phyloP scores from a whole-genome alignment of 441 rosid genomes.

The Gossypium gossypioides region DNA sequence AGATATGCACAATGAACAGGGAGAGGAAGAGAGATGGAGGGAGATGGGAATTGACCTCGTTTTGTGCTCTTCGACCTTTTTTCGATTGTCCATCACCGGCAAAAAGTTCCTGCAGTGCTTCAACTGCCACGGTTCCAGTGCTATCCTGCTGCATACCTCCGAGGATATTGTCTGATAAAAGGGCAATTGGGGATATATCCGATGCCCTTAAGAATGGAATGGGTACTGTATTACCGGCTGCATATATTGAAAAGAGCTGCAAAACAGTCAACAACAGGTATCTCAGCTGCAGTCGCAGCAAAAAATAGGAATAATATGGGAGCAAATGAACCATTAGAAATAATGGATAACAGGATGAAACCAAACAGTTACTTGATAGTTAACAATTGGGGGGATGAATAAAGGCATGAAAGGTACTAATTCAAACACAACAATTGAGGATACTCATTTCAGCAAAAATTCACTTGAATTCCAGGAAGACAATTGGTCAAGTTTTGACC shows the following conservation, averaged over 20 bases:
- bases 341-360: neutral
- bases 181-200: slow-evolving; percentile 95
- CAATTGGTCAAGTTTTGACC: neutral
- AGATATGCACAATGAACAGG: neutral
- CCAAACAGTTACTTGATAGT: neutral
- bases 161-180: slow-evolving; percentile 78
- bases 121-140: slow-evolving; percentile 49
- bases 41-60: slow-evolving; percentile 49
- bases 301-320: neutral
- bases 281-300: neutral
- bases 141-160: slow-evolving; percentile 52
- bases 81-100: slow-evolving; percentile 68
- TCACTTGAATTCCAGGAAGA: neutral
- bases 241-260: slow-evolving; percentile 97
- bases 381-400: neutral
- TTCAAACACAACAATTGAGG: neutral
- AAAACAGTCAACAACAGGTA: neutral
- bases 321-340: neutral
- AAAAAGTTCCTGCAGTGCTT: slow-evolving; percentile 87
- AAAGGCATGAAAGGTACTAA: neutral
- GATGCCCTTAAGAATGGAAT: slow-evolving; percentile 97
- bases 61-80: slow-evolving; percentile 73
- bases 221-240: slow-evolving; percentile 97
- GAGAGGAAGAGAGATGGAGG: neutral
- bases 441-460: neutral